These are phyloP conservation scores for Solanum ossicruentum DNA, from an alignment of 257 asterid species.

Conservation along the genomic window DNA sequence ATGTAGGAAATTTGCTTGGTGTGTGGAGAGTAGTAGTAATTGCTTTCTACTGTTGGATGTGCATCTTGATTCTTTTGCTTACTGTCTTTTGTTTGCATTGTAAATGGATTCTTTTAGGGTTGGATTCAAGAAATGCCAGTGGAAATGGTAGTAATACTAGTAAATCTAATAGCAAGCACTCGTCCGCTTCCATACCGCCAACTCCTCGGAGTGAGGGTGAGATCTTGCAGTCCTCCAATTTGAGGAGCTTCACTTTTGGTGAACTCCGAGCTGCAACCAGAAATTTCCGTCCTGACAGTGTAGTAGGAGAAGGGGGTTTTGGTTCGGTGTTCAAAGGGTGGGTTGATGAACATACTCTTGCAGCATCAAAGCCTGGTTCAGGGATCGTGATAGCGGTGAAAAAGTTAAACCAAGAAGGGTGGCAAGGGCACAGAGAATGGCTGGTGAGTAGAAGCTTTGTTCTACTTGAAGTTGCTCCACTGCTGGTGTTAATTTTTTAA, in stretches of 20 bases:
- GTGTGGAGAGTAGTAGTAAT: not conserved
- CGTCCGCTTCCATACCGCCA: slow-evolving; percentile 50
- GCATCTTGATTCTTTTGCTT: not conserved
- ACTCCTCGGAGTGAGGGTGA: slow-evolving; percentile 89
- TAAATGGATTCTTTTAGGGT: not conserved
- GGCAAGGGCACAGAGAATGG: slow-evolving; percentile 17
- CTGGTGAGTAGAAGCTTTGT: slow-evolving; percentile 1
- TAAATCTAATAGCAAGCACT: slow-evolving; percentile 47
- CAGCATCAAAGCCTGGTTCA: slow-evolving; percentile 5
- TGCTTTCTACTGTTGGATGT: not conserved
- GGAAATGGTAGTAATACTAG: slow-evolving; percentile 43
- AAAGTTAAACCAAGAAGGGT: slow-evolving; percentile 8
- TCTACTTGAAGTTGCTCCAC: not conserved
- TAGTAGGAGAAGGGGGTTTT: slow-evolving; percentile 27
- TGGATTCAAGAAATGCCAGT: slow-evolving; percentile 30
- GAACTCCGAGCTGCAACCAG: slow-evolving; percentile 77
- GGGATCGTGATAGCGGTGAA: slow-evolving; percentile 9
- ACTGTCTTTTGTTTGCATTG: not conserved
- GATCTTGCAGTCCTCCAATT: slow-evolving; percentile 72
- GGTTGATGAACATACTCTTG: slow-evolving; percentile 7
- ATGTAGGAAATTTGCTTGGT: not conserved
- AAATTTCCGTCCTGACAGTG: slow-evolving; percentile 86
- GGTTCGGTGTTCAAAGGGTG: slow-evolving; percentile 11
- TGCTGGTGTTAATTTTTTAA: not conserved
- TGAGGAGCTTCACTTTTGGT: slow-evolving; percentile 57